Evolutionary conservation across 164 flowering plant genomes (phyloP), one percentile per base, ranked within the genome.

Genomic region (Euptelea pleiosperma): DNA sequence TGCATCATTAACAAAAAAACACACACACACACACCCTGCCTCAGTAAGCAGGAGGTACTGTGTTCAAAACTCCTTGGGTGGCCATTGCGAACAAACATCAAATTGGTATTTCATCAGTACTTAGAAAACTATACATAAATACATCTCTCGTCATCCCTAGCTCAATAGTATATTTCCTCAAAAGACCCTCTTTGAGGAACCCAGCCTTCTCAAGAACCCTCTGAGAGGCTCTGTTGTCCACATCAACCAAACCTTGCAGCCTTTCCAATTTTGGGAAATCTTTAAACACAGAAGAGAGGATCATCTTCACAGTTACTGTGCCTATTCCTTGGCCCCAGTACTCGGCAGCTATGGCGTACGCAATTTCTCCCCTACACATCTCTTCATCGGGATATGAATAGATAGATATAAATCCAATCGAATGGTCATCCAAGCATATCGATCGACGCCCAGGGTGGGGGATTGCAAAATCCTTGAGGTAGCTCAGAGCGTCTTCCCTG

Each of bases 121-220:
- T 34, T 21, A 52, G 11, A 16, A 52, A 52, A 21, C 80, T 74
- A 39, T 64, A 74, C 0, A 76, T 16, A 28, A 72, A 24, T 9
- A 59, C 42, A 47, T 81, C 83, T 22, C 49, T 52, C 1, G 61
- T 25, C 50, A 51, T 43, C 16, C 79, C 81, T 25, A 73, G 74
- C 2, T 57, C 10, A 45, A 33, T 52, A 11, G 16, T 7, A 60
- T 72, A 74, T 55, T 76, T 76, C 61, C 82, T 76, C 46, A 78
- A 26, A 5, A 78, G 2, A 30, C 76, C 82, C 34, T 81, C 82
- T 52, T 33, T 72, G 3, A 29, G 46, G 31, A 81, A 81, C 56
- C 82, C 81, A 47, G 51, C 72, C 49, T 76, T 81, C 70, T 81
- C 81, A 28, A 81, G 22, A 1, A 80, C 81, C 64, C 72, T 77